phyloP scores from a whole-genome alignment of 257 asterid species.

The Nicotiana noctiflora region DNA sequence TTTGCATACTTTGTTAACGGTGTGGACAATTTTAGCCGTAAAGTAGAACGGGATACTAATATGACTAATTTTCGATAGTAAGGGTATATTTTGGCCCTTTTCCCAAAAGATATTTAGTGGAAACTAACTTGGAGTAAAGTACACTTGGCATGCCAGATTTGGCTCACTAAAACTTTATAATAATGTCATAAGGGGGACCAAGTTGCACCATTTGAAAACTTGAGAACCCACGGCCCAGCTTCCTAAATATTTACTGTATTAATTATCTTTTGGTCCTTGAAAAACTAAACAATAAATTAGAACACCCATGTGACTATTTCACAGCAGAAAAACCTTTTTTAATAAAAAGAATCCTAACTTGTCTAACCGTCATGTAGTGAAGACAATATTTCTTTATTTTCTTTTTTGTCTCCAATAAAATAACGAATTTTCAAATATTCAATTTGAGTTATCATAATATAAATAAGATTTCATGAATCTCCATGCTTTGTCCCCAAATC shows the following conservation, averaged over 20 bases:
- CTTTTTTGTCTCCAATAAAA: neutral
- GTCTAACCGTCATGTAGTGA: neutral
- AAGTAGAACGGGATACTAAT: no score
- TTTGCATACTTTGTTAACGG: no score
- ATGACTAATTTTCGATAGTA: no score
- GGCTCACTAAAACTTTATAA: neutral
- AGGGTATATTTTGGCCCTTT: no score
- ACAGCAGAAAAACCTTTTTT: neutral
- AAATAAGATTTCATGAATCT: neutral
- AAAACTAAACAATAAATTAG: neutral
- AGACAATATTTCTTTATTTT: neutral
- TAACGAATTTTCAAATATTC: neutral
- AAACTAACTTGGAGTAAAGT: neutral
- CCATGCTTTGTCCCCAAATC: conserved; percentile 15
- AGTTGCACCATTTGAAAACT: neutral
- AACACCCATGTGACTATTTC: neutral
- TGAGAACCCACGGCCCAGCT: neutral
- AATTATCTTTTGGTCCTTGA: neutral
- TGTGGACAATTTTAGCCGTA: no score
- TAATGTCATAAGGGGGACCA: neutral
- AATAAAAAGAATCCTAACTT: neutral
- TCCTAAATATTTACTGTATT: neutral
- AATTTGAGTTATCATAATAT: neutral
- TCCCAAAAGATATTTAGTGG: no score
- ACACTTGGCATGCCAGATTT: neutral